Conservation (phyloP, 2,329 filamentous ascomycete genomes). For the Clonostachys solani region DNA sequence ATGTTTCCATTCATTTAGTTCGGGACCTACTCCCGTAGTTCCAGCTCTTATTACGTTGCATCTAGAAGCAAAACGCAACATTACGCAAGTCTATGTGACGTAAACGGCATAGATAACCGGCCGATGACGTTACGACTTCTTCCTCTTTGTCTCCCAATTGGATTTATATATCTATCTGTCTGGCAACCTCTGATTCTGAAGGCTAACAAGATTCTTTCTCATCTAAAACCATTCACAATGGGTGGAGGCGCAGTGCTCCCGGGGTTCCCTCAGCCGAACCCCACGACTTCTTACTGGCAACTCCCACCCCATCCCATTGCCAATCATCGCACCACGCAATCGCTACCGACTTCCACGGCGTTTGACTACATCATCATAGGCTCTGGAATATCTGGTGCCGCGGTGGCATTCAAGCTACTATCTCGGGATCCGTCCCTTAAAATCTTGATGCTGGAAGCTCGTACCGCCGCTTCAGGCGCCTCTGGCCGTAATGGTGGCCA, state of each 20-base stretch:
- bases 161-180: no score
- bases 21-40: no score
- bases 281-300: slow-evolving; percentile 26
- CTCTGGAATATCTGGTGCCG: slow-evolving; percentile 10
- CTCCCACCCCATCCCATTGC: slow-evolving; percentile 18
- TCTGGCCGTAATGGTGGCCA: slow-evolving; percentile 30
- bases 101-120: no score
- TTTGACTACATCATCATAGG: slow-evolving; percentile 14
- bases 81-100: no score
- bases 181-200: no score
- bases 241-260: background rate
- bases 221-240: no score
- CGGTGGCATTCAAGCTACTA: slow-evolving; percentile 9
- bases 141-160: no score
- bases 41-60: no score
- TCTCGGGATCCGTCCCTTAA: slow-evolving; percentile 10
- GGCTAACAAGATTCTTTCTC: no score
- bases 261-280: slow-evolving; percentile 19
- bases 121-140: no score
- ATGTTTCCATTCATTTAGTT: no score
- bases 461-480: slow-evolving; percentile 24
- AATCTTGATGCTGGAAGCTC: slow-evolving; percentile 25
- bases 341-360: slow-evolving; percentile 6
- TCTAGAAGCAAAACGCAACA: no score
- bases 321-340: slow-evolving; percentile 14